Percentiles rank a stretch among this genome's conserved stretches.
phyloP scores from a whole-genome alignment of 257 asterid species.

The Lycium barbarum region DNA sequence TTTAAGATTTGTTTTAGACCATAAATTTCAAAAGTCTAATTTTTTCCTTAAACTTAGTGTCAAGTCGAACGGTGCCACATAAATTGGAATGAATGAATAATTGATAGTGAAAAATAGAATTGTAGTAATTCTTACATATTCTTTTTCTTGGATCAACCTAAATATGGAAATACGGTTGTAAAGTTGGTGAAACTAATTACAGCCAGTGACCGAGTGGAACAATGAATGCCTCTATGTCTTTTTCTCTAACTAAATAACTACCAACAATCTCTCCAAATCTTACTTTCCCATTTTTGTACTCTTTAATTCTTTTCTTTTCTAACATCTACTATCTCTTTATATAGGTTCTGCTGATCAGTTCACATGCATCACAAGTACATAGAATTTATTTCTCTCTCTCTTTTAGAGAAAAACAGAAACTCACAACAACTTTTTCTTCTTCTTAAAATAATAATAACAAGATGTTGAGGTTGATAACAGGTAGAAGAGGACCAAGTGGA shows the following conservation, averaged over 20 bases:
- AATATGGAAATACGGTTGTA: not conserved
- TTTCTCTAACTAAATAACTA: not conserved
- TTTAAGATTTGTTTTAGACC: too few species aligned
- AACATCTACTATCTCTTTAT: not conserved
- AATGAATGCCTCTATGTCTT: not conserved
- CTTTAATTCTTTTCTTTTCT: too few species aligned
- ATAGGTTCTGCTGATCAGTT: not conserved
- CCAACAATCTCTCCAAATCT: conserved; percentile 15
- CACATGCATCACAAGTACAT: not conserved
- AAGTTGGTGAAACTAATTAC: not conserved
- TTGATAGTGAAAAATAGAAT: too few species aligned
- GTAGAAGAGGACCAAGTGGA: conserved; percentile 55
- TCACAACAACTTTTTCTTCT: too few species aligned
- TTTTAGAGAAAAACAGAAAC: not conserved
- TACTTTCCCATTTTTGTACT: not conserved
- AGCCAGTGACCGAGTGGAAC: not conserved
- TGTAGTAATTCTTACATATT: too few species aligned
- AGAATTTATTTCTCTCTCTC: not conserved
- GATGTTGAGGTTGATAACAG: conserved; percentile 58
- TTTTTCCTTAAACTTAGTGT: too few species aligned
- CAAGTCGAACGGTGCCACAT: too few species aligned
- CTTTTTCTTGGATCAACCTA: not conserved
- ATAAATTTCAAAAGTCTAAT: too few species aligned
- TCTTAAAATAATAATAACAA: not conserved
- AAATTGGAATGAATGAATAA: too few species aligned